Conservation (phyloP, 2,329 filamentous ascomycete species). For the Penicillium sp. region DNA sequence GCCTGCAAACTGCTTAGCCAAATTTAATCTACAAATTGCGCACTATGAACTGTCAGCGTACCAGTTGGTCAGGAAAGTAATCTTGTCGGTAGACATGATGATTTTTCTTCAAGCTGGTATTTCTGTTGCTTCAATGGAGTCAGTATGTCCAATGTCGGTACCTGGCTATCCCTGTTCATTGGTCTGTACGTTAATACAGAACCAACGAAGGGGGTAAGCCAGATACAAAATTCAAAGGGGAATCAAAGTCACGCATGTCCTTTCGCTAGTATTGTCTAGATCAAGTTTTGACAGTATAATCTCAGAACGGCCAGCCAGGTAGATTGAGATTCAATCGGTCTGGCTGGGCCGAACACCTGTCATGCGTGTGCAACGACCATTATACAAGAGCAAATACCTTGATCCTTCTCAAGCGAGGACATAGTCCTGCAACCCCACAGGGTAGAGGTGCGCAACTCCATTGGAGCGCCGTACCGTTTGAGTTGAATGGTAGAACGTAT, state of each 20-base stretch:
- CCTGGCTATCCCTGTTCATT: constrained; percentile 9
- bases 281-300: constrained; percentile 82
- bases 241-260: constrained; percentile 72
- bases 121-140: constrained; percentile 25
- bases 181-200: constrained; percentile 1
- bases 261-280: constrained; percentile 87
- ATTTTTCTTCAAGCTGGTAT: constrained; percentile 31
- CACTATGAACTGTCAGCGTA: constrained; percentile 44
- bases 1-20: constrained; percentile 55
- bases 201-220: constrained; percentile 4
- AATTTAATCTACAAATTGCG: constrained; percentile 2
- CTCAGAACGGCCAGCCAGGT: constrained; percentile 59
- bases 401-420: constrained; percentile 35
- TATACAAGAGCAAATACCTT: constrained; percentile 47
- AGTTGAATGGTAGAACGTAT: neutral
- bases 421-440: constrained; percentile 8
- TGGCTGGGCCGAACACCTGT: constrained; percentile 43
- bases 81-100: constrained; percentile 79
- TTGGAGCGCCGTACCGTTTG: constrained; percentile 33
- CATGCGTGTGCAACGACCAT: constrained; percentile 44
- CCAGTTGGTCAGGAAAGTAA: constrained; percentile 84
- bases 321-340: constrained; percentile 21
- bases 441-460: constrained; percentile 30
- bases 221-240: constrained; percentile 30
- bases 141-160: constrained; percentile 29